Conservation (phyloP, 495 filamentous ascomycete species). For the Ascobolus immersus region DNA sequence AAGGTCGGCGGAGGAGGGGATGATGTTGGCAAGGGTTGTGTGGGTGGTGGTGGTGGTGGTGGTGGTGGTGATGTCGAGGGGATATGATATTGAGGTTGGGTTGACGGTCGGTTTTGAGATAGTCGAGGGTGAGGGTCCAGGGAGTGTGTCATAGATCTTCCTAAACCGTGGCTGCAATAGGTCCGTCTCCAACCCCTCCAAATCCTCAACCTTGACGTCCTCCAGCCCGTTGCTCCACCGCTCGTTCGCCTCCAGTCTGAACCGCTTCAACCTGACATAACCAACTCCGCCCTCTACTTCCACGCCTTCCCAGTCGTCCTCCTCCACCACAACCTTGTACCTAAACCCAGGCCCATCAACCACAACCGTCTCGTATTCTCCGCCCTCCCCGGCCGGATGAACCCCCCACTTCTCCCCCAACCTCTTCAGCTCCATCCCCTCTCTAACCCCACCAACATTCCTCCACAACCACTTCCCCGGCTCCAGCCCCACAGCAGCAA, state of each 20-base stretch:
- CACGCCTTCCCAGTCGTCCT: conserved; percentile 26
- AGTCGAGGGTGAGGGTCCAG: conserved; percentile 35
- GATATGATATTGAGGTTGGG: conserved; percentile 27
- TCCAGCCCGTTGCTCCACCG: conserved; percentile 20
- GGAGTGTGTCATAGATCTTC: conserved; percentile 13
- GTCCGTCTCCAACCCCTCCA: conserved; percentile 24
- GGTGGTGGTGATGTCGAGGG: conserved; percentile 8
- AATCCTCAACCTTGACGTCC: conserved; percentile 18
- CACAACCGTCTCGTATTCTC: conserved; percentile 88
- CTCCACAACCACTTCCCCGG: conserved; percentile 51
- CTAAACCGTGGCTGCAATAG: conserved; percentile 24
- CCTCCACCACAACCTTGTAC: conserved; percentile 37
- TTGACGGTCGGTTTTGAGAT: conserved; percentile 40
- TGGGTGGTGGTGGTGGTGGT: not conserved
- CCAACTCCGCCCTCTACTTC: conserved; percentile 36
- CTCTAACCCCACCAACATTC: conserved; percentile 34
- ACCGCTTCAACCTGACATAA: conserved; percentile 32
- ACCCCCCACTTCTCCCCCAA: conserved; percentile 44
- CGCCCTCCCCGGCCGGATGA: conserved; percentile 52
- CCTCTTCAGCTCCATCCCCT: conserved; percentile 29
- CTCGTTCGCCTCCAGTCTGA: conserved; percentile 24
- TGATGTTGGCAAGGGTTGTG: conserved; percentile 2
- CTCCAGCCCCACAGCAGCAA: conserved; percentile 71
- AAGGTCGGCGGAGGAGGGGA: not conserved
- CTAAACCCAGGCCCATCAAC: conserved; percentile 47